These are phyloP conservation scores for Trichothecium roseum DNA, from an alignment of 2,329 filamentous ascomycete genomes.

Conservation along the genomic window DNA sequence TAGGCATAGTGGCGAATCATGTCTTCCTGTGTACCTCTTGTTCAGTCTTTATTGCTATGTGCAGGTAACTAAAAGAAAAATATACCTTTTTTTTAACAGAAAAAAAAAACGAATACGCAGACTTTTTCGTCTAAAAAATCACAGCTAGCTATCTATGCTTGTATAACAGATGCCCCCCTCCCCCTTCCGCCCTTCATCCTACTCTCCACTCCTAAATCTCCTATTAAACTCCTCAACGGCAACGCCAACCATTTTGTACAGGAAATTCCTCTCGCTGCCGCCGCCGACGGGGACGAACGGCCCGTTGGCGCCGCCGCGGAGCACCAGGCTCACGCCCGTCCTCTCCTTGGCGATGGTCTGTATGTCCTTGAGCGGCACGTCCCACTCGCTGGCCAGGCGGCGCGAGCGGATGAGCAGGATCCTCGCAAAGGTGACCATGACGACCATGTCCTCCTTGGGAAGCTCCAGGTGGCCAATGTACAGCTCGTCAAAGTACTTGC, in stretches of 20 bases:
- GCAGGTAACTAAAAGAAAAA: too few species aligned
- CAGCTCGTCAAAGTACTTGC: constrained; percentile 93
- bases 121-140: too few species aligned
- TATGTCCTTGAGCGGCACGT: constrained; percentile 88
- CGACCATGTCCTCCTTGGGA: constrained; percentile 75
- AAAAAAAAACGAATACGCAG: too few species aligned
- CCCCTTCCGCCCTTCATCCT: constrained; percentile 2
- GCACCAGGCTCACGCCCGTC: constrained; percentile 79
- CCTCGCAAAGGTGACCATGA: constrained; percentile 77
- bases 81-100: too few species aligned
- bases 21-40: too few species aligned
- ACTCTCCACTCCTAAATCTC: constrained; percentile 36
- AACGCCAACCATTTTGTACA: constrained; percentile 56
- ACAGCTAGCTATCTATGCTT: too few species aligned
- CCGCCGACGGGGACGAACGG: constrained; percentile 93
- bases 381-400: constrained; percentile 85
- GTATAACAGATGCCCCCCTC: too few species aligned
- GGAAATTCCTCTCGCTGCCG: constrained; percentile 57
- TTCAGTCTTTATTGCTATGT: too few species aligned
- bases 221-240: constrained; percentile 60
- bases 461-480: constrained; percentile 96
- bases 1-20: too few species aligned
- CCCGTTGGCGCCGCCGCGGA: constrained; percentile 85
- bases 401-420: constrained; percentile 87
- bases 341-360: constrained; percentile 96